Base-by-base conservation (phyloP, 768 basidiomycete species). In the Pseudohyphozyma bogoriensis region DNA sequence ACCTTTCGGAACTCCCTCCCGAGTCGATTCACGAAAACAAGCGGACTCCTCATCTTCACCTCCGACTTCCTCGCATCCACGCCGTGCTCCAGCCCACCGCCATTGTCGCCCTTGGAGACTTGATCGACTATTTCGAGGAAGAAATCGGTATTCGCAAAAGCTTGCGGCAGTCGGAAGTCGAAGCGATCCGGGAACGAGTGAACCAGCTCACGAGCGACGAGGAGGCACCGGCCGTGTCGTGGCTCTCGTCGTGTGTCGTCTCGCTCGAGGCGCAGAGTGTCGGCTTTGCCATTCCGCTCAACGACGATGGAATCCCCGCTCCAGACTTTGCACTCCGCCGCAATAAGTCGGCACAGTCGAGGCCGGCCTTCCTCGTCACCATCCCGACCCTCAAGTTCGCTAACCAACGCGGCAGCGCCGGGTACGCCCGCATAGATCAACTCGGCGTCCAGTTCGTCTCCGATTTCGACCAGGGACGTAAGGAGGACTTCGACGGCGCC, bases 81-180 rank as follows among this genome's bases (percentile, higher is more conserved):
- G 90, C 92, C 1, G 86, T 93, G 36, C 85, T 95, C 85, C 90
- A 91, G 72, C 85, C 92, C 13, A 88, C 87, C 64, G 92, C 93
- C 0, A 84, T 96, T 53, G 85, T 85, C 26, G 87, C 93, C 71
- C 76, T 96, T 11, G 87, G 85, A 20, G 92, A 96, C 71, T 88
- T 90, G 64, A 73, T 89, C 42, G 89, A 93, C 70, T 79, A 89
- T 67, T 76, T 89, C 53, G 42, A 37, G 49, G 31, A 81, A 15
- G 91, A 95, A 71, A 78, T 93, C 56, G 75, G 84, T 28, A 76
- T 81, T 37, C 81, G 87, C 28, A 80, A 83, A 69, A 85, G 87
- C 66, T 83, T 84, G 68, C 82, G 92, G 42, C 82, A 84, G 7
- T 74, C 78, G 0, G 89, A 96, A 65, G 76, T 95, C 11, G 83